These are phyloP conservation scores for Fraxinus angustifolia DNA, from an alignment of 305 asterid genomes.

Conservation along the genomic window DNA sequence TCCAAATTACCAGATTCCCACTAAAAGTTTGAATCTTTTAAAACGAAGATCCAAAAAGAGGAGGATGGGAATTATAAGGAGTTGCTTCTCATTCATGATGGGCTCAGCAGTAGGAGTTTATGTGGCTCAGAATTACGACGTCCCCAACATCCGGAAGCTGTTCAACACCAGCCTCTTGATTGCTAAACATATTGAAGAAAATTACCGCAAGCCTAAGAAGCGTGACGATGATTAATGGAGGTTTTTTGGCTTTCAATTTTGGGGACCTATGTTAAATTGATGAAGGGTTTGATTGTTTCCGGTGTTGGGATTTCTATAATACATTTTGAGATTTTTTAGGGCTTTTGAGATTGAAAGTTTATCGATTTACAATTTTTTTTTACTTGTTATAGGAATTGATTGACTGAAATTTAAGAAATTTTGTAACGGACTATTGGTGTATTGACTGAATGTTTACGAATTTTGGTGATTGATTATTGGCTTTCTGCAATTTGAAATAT, in stretches of 20 bases:
- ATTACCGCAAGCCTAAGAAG: constrained; percentile 75
- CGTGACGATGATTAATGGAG: constrained; percentile 37
- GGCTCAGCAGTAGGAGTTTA: constrained; percentile 67
- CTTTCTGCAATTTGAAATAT: not conserved
- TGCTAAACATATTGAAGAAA: constrained; percentile 69
- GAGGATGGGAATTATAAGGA: constrained; percentile 49
- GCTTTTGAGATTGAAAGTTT: not conserved
- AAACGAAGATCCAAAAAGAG: not conserved
- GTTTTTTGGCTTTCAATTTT: not conserved
- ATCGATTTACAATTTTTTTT: not conserved
- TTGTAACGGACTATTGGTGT: too few relatives aligned
- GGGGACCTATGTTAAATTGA: not conserved
- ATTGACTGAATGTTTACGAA: not conserved
- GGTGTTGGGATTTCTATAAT: not conserved
- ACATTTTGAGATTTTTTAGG: not conserved
- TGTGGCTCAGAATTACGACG: constrained; percentile 79
- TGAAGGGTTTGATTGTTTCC: not conserved
- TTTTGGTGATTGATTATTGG: not conserved
- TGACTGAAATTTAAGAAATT: not conserved
- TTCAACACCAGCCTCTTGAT: constrained; percentile 46
- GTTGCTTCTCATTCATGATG: constrained; percentile 49
- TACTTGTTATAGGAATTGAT: not conserved
- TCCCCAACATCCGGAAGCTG: constrained; percentile 63
- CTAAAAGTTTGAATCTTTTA: not conserved
- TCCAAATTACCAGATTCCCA: not conserved